Conservation (phyloP, 139 green algal species). For the Diplosphaera chodatii region DNA sequence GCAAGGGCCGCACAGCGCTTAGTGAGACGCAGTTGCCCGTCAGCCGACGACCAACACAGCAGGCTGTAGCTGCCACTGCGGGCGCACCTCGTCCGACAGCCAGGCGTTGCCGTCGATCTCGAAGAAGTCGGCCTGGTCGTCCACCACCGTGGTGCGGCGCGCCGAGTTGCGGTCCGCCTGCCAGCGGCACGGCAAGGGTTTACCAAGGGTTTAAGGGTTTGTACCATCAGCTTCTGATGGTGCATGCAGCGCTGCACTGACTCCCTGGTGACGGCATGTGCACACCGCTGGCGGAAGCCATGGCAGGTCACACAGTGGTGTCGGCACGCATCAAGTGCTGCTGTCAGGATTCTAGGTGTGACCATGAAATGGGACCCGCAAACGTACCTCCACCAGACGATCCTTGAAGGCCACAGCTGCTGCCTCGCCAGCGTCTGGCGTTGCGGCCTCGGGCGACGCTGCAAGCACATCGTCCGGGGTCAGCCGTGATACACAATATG, state of each 20-base stretch:
- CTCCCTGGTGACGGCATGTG: too few relatives aligned
- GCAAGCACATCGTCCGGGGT: too few relatives aligned
- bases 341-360: too few relatives aligned
- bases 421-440: background rate
- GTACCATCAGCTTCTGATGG: background rate
- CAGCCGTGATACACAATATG: too few relatives aligned
- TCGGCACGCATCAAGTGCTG: background rate
- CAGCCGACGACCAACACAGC: too few relatives aligned
- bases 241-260: background rate
- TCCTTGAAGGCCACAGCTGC: slow-evolving; percentile 30
- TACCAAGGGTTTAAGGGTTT: background rate
- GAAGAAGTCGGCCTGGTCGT: slow-evolving; percentile 94
- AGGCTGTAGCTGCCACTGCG: background rate
- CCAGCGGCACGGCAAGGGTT: slow-evolving; percentile 17
- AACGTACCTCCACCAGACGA: slow-evolving; percentile 12
- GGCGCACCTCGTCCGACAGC: slow-evolving; percentile 63
- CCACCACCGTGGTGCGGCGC: slow-evolving; percentile 80
- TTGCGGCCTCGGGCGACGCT: background rate
- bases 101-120: slow-evolving; percentile 88
- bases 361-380: too few relatives aligned
- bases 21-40: too few relatives aligned
- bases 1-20: too few relatives aligned
- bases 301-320: too few relatives aligned
- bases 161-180: slow-evolving; percentile 74
- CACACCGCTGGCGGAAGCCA: too few relatives aligned